phyloP scores from a whole-genome alignment of 2,329 filamentous ascomycete genomes.

The Penicillium sp. region DNA sequence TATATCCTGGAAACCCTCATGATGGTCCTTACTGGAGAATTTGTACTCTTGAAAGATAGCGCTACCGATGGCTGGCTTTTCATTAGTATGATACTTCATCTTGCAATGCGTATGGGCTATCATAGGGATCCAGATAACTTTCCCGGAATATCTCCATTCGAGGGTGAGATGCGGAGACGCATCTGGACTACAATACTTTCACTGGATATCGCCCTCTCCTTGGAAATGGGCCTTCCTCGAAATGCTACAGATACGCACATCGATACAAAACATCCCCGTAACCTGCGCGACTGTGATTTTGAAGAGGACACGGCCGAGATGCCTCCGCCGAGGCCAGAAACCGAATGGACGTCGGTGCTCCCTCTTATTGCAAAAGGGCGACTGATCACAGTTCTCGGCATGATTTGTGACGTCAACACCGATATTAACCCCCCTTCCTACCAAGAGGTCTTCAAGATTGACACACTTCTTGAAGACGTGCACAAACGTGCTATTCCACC shows the following conservation, averaged over 20 bases:
- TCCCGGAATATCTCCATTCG: slow-evolving; percentile 56
- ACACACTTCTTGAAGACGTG: too few species aligned
- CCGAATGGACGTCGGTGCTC: slow-evolving; percentile 39
- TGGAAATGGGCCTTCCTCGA: slow-evolving; percentile 66
- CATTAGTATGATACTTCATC: slow-evolving; percentile 57
- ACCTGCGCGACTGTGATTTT: slow-evolving; percentile 65
- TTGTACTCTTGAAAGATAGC: slow-evolving; percentile 56
- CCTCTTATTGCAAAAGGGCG: background rate
- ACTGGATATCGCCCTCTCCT: slow-evolving; percentile 63
- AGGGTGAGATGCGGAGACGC: slow-evolving; percentile 56
- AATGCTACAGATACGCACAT: slow-evolving; percentile 63
- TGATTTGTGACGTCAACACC: too few species aligned
- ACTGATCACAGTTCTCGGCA: background rate
- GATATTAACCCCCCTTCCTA: too few species aligned
- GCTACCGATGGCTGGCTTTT: slow-evolving; percentile 59
- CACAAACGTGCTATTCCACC: too few species aligned
- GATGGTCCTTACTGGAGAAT: slow-evolving; percentile 59
- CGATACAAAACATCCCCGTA: slow-evolving; percentile 60
- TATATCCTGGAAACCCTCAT: slow-evolving; percentile 62
- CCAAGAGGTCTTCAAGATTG: too few species aligned
- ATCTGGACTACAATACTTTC: slow-evolving; percentile 49
- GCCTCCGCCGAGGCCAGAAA: slow-evolving; percentile 55
- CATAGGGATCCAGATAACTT: slow-evolving; percentile 61
- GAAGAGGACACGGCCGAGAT: slow-evolving; percentile 52
- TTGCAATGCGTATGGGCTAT: slow-evolving; percentile 64